Conservation (phyloP, 2,329 filamentous ascomycete genomes). For the Aspergillus transmontanensis region DNA sequence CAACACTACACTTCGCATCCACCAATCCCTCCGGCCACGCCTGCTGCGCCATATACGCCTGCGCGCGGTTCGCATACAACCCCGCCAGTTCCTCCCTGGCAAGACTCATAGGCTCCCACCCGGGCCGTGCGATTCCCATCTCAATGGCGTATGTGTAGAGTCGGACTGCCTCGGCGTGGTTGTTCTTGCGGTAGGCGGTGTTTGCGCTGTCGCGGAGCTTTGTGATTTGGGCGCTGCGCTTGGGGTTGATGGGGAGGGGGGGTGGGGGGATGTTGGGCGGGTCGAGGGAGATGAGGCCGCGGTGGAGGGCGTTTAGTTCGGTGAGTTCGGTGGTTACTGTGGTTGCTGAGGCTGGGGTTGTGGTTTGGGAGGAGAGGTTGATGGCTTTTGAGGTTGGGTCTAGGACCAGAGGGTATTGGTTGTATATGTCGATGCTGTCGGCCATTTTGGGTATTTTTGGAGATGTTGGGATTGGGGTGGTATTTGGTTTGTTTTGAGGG, state of each 20-base stretch:
- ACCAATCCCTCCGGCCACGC: constrained; percentile 83
- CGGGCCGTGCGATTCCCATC: constrained; percentile 80
- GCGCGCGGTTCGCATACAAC: constrained; percentile 83
- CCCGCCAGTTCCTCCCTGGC: constrained; percentile 81
- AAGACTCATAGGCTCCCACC: constrained; percentile 84
- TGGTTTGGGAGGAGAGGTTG: constrained; percentile 51
- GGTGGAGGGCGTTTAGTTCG: constrained; percentile 78
- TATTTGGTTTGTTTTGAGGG: not conserved
- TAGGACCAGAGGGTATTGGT: constrained; percentile 76
- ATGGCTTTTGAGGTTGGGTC: constrained; percentile 82
- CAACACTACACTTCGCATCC: constrained; percentile 85
- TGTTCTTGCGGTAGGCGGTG: constrained; percentile 75
- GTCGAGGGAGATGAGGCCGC: constrained; percentile 66
- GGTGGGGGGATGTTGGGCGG: constrained; percentile 74
- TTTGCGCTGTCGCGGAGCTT: constrained; percentile 92
- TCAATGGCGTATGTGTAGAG: constrained; percentile 85
- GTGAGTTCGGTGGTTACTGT: constrained; percentile 66
- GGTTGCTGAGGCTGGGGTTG: constrained; percentile 46
- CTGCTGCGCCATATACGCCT: constrained; percentile 81
- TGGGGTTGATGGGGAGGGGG: constrained; percentile 88
- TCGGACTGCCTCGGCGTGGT: constrained; percentile 73
- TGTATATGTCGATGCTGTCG: constrained; percentile 58
- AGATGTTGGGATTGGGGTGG: not conserved
- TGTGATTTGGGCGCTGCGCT: constrained; percentile 81
- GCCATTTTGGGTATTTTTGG: constrained; percentile 27